These are phyloP conservation scores for Elsinoe arachidis DNA, from an alignment of 2,329 filamentous ascomycete genomes.

Conservation along the genomic window DNA sequence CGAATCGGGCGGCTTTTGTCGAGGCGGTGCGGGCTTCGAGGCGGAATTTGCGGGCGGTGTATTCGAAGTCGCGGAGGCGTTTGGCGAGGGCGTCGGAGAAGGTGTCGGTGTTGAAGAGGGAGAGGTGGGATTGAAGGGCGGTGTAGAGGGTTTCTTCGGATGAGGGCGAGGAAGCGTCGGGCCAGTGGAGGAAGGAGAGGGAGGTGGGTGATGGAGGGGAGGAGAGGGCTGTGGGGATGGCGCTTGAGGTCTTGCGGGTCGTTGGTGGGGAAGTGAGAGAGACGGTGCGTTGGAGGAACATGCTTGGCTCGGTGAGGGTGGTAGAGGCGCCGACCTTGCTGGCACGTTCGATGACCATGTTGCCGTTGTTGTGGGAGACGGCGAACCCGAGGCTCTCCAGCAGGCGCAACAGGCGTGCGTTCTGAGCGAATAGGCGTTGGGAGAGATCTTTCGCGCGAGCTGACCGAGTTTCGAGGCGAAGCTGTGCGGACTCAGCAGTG, in stretches of 20 bases:
- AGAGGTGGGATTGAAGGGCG: constrained; percentile 63
- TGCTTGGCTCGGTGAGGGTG: constrained; percentile 32
- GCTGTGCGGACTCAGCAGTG: constrained; percentile 39
- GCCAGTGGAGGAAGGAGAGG: constrained; percentile 72
- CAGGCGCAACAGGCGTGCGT: constrained; percentile 72
- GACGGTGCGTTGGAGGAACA: constrained; percentile 43
- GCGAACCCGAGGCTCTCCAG: constrained; percentile 82
- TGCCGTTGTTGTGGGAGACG: constrained; percentile 58
- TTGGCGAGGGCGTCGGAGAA: constrained; percentile 82
- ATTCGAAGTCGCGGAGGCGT: constrained; percentile 85
- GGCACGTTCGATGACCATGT: constrained; percentile 66
- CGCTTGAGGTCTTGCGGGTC: constrained; percentile 43
- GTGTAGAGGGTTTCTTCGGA: constrained; percentile 66
- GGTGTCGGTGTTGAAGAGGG: constrained; percentile 71
- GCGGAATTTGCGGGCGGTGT: constrained; percentile 86
- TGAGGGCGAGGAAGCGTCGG: constrained; percentile 56
- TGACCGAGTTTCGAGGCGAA: constrained; percentile 60
- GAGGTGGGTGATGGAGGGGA: constrained; percentile 35
- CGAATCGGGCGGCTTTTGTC: constrained; percentile 71
- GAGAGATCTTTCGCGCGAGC: constrained; percentile 73
- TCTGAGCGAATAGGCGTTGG: constrained; percentile 71
- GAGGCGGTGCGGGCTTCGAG: constrained; percentile 76
- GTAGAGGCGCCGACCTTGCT: constrained; percentile 47
- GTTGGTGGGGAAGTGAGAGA: constrained; percentile 51
- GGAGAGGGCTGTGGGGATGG: constrained; percentile 9